Conservation (phyloP, 2,329 filamentous ascomycete species). For the Cordyceps cateniannulata region DNA sequence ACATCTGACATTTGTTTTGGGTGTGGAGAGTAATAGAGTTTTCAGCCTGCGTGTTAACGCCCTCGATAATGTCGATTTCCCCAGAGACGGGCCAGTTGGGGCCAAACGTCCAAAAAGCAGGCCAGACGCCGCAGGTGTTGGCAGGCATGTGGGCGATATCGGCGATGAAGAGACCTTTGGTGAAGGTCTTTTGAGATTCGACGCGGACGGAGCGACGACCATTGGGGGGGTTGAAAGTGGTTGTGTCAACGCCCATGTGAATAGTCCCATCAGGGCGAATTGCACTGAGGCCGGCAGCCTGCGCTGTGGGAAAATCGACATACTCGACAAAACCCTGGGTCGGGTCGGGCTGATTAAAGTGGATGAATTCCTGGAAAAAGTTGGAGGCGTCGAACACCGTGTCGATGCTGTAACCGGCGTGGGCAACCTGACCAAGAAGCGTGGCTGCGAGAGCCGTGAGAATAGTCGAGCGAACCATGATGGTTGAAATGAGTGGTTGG, state of each 20-base stretch:
- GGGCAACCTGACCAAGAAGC: constrained; percentile 22
- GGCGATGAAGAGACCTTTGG: constrained; percentile 62
- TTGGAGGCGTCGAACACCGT: constrained; percentile 45
- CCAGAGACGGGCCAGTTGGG: constrained; percentile 63
- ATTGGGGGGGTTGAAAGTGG: constrained; percentile 43
- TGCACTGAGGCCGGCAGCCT: constrained; percentile 50
- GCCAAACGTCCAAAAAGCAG: constrained; percentile 65
- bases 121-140: constrained; percentile 66
- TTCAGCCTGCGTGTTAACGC: constrained; percentile 56
- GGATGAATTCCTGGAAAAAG: constrained; percentile 51
- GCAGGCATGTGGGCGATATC: constrained; percentile 74
- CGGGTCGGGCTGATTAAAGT: constrained; percentile 56
- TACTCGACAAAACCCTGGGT: constrained; percentile 72
- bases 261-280: constrained; percentile 44
- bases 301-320: constrained; percentile 51
- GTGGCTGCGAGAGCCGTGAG: constrained; percentile 24
- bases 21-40: constrained; percentile 67
- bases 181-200: constrained; percentile 59
- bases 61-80: constrained; percentile 78
- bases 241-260: constrained; percentile 64
- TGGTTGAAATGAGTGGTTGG: not conserved
- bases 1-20: constrained; percentile 50
- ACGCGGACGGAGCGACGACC: constrained; percentile 69
- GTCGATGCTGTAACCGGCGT: constrained; percentile 37
- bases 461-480: constrained; percentile 21